A percentile compares a stretch with the other conserved stretches of the same genome.
phyloP scores from a whole-genome alignment of 192 early-diverging fungal species.

The Dissophora globulifera region DNA sequence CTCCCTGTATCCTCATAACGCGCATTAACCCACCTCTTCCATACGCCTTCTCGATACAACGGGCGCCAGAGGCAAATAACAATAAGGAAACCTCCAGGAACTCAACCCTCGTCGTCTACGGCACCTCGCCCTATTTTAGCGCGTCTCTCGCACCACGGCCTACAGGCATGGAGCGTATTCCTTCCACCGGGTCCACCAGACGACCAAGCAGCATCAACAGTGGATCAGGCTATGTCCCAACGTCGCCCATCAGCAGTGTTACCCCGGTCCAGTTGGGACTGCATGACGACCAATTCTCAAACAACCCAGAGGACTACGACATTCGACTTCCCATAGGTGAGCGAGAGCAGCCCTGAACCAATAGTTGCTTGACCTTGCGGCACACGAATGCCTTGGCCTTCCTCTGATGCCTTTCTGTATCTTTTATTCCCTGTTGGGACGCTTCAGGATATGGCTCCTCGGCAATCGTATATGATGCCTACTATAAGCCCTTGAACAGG shows the following conservation, averaged over 20 bases:
- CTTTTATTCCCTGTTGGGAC: neutral
- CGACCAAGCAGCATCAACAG: constrained; percentile 37
- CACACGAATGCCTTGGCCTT: too few relatives aligned
- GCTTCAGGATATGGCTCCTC: constrained; percentile 84
- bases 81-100: too few relatives aligned
- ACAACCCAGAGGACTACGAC: constrained; percentile 52
- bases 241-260: constrained; percentile 28
- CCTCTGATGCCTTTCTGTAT: neutral
- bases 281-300: constrained; percentile 45
- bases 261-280: constrained; percentile 12
- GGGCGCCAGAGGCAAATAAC: too few relatives aligned
- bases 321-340: constrained; percentile 41
- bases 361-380: too few relatives aligned
- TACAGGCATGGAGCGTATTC: constrained; percentile 35
- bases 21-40: too few relatives aligned
- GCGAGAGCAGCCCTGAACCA: neutral
- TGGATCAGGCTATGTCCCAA: constrained; percentile 10
- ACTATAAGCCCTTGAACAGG: constrained; percentile 76
- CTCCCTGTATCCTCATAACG: too few relatives aligned
- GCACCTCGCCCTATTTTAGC: too few relatives aligned
- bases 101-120: too few relatives aligned
- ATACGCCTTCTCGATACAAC: too few relatives aligned
- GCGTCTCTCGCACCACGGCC: constrained; percentile 11
- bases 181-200: constrained; percentile 36
- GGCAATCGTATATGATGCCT: constrained; percentile 83